phyloP scores from a whole-genome alignment of 2,329 filamentous ascomycete genomes.

The Trichophyton schoenleinii region DNA sequence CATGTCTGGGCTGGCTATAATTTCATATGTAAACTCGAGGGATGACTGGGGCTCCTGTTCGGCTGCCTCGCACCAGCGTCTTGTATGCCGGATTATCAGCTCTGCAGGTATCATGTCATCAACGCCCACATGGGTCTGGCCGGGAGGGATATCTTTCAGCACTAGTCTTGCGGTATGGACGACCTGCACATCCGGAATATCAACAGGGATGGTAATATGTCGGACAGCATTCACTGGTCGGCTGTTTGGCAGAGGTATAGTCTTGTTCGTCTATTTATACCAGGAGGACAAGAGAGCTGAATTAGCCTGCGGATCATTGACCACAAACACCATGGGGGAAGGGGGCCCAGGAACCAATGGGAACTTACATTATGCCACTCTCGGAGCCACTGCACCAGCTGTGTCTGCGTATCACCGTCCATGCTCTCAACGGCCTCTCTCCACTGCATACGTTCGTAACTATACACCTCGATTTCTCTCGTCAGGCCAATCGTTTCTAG shows the following conservation, averaged over 20 bases:
- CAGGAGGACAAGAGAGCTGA: background rate
- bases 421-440: constrained; percentile 40
- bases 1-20: constrained; percentile 57
- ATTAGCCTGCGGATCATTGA: background rate
- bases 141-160: constrained; percentile 1
- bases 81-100: constrained; percentile 42
- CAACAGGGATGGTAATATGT: constrained; percentile 76
- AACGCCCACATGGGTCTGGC: constrained; percentile 28
- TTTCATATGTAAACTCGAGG: constrained; percentile 73
- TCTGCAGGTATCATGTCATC: constrained; percentile 35
- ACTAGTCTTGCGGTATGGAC: constrained; percentile 56
- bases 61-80: constrained; percentile 37
- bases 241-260: constrained; percentile 21
- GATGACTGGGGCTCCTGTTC: constrained; percentile 26
- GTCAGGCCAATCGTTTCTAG: constrained; percentile 45
- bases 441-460: constrained; percentile 44
- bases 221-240: constrained; percentile 33
- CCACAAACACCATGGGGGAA: too few species aligned
- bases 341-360: too few species aligned
- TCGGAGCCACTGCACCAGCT: constrained; percentile 23
- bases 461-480: constrained; percentile 39
- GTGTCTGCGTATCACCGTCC: constrained; percentile 30
- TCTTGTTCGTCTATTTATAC: constrained; percentile 18
- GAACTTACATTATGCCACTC: constrained; percentile 44
- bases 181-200: constrained; percentile 70